Base-by-base conservation (phyloP, 1,139 yeast species). In the Meyerozyma athensensis region DNA sequence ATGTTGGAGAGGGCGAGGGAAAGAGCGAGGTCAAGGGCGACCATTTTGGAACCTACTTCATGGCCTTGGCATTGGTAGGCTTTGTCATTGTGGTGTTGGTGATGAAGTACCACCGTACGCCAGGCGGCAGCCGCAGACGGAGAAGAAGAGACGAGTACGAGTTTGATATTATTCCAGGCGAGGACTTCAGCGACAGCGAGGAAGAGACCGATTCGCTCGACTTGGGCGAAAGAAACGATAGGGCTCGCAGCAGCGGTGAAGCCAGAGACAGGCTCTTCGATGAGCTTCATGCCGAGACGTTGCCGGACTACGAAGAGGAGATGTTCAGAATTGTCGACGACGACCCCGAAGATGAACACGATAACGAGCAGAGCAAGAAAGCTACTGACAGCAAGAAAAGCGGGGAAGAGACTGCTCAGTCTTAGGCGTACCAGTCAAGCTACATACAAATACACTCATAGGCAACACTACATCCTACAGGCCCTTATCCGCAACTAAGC, bases 121-220 rank as follows among this genome's bases (percentile, higher is more conserved):
- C 73, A n/a, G 69, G 70, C 18, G 59, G 67, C 39, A 56, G 67
- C 6, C 68, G 74, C 39, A 63, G 76, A 38, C 73, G 83, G 51
- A 73, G 89, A 60, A 74, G 87, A 61, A 75, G 84, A 44, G 86
- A 80, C 40, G 84, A 82, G 43, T 83, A 77, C 52, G 94, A 84
- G 56, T 84, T 84, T 56, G 94, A 84, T 56, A 81, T 84, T 34
- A 83, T 84, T 36, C 80, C 79, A 13, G 84, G 84, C 1, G 83
- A 77, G 50, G 90, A 83, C 45, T 69, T 71, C 48, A 48, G 50
- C 26, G 59, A 56, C 34, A 51, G 54, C 31, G 52, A 48, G 10
- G 59, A 52, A 10, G 48, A 43, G 7, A 41, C 39, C n/a, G 49
- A 48, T 31, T 44, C 50, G 30, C 43, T 50, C 31, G 54, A 49